These are phyloP conservation scores for Saxophila tyrrhenica DNA, from an alignment of 495 filamentous ascomycete genomes.

Conservation along the genomic window DNA sequence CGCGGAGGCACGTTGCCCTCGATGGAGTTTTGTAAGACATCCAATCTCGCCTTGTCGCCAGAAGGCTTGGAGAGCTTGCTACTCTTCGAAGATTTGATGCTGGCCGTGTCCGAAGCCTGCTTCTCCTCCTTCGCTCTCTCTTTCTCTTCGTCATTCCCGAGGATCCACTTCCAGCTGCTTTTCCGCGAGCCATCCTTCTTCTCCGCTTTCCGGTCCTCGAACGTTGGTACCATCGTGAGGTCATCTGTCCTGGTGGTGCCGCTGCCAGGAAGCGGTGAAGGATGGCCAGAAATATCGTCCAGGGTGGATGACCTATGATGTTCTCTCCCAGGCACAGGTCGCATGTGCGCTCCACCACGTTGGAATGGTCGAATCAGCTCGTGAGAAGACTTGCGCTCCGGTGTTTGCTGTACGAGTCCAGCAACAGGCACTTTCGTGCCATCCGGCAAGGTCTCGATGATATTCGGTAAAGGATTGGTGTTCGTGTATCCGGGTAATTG, in stretches of 20 bases:
- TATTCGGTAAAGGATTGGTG: slow-evolving; percentile 26
- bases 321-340: slow-evolving; percentile 17
- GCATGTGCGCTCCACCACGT: slow-evolving; percentile 18
- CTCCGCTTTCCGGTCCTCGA: slow-evolving; percentile 54
- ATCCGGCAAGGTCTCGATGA: slow-evolving; percentile 32
- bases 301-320: slow-evolving; percentile 26
- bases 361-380: slow-evolving; percentile 13
- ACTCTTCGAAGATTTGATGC: slow-evolving; percentile 24
- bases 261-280: slow-evolving; percentile 61
- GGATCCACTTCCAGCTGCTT: slow-evolving; percentile 75
- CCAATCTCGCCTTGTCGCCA: slow-evolving; percentile 66
- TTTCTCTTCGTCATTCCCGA: slow-evolving; percentile 61
- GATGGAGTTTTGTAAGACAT: slow-evolving; percentile 71
- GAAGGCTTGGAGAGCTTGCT: slow-evolving; percentile 44
- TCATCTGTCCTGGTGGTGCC: slow-evolving; percentile 57
- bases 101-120: slow-evolving; percentile 37
- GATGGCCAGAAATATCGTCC: slow-evolving; percentile 49
- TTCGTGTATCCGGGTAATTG: slow-evolving; percentile 29
- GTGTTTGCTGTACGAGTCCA: slow-evolving; percentile 12
- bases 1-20: slow-evolving; percentile 39
- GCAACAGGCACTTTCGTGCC: slow-evolving; percentile 15
- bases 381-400: slow-evolving; percentile 31
- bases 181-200: slow-evolving; percentile 54
- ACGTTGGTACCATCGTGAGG: slow-evolving; percentile 74
- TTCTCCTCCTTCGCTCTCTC: slow-evolving; percentile 44